Conservation (phyloP, 306 rosid species). For the Cicer chorassanicum region DNA sequence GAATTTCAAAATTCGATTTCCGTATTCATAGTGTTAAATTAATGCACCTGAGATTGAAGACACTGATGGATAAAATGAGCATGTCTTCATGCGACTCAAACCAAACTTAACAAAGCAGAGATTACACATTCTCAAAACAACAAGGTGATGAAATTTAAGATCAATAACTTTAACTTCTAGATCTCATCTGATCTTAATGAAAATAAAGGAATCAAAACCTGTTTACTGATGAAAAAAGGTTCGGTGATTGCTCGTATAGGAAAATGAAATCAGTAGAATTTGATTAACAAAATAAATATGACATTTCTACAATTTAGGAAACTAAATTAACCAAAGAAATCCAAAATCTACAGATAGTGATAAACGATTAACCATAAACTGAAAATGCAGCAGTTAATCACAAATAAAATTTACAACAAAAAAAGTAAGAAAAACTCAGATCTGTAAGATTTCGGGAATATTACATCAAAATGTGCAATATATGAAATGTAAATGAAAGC, state of each 20-base stretch:
- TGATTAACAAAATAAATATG: slow-evolving; percentile 1
- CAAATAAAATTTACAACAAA: neutral
- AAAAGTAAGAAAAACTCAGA: neutral
- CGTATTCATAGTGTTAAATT: slow-evolving; percentile 4
- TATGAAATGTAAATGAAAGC: slow-evolving; percentile 44
- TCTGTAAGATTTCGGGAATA: neutral
- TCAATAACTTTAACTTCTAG: slow-evolving; percentile 18
- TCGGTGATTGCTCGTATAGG: neutral
- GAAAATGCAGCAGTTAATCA: slow-evolving; percentile 39
- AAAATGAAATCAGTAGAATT: slow-evolving; percentile 25
- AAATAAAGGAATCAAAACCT: neutral
- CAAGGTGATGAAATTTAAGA: slow-evolving; percentile 10
- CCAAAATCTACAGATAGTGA: slow-evolving; percentile 6
- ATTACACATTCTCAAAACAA: slow-evolving; percentile 13
- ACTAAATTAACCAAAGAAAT: slow-evolving; percentile 22
- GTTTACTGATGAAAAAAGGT: neutral
- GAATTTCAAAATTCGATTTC: slow-evolving; percentile 13
- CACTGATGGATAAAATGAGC: neutral
- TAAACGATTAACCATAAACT: neutral
- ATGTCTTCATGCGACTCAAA: slow-evolving; percentile 6
- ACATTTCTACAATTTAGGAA: neutral
- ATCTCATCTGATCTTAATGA: slow-evolving; percentile 12
- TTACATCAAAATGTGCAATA: neutral
- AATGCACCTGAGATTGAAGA: slow-evolving; percentile 16
- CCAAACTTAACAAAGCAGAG: slow-evolving; percentile 10